phyloP scores from a whole-genome alignment of 2,329 filamentous ascomycete species.

The Triangularia setosa region DNA sequence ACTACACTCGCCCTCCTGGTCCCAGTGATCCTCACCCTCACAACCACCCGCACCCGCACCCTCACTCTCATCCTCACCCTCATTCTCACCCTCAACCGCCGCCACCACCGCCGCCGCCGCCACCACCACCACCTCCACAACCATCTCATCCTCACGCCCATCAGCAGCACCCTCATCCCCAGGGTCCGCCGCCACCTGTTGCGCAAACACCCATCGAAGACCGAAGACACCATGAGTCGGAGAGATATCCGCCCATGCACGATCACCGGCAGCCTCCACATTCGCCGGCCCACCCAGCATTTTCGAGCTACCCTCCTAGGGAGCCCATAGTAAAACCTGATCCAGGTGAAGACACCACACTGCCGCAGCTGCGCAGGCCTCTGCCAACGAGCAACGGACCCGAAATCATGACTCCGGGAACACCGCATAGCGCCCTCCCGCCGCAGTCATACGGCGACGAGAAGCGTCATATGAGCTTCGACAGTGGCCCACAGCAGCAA shows the following conservation, averaged over 20 bases:
- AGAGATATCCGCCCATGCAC: conserved; percentile 52
- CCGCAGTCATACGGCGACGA: conserved; percentile 44
- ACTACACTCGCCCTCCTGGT: conserved; percentile 37
- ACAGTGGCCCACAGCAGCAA: conserved; percentile 34
- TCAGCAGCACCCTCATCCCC: conserved; percentile 27
- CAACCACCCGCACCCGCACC: conserved; percentile 34
- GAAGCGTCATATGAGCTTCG: conserved; percentile 52
- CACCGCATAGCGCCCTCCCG: conserved; percentile 35
- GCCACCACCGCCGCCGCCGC: conserved; percentile 27
- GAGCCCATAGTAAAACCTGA: conserved; percentile 57
- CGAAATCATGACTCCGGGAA: conserved; percentile 34
- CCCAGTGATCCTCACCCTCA: conserved; percentile 19
- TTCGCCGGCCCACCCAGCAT: conserved; percentile 30
- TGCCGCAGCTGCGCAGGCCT: conserved; percentile 45
- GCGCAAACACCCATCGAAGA: conserved; percentile 42
- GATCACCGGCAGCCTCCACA: conserved; percentile 45
- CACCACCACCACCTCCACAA: conserved; percentile 25
- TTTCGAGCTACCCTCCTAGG: conserved; percentile 41
- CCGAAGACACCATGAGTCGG: conserved; percentile 55
- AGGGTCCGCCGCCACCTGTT: conserved; percentile 14
- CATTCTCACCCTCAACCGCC: conserved; percentile 25
- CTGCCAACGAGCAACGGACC: conserved; percentile 45
- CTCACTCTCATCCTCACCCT: conserved; percentile 23
- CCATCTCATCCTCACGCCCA: conserved; percentile 25
- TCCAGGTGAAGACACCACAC: conserved; percentile 42